Evolutionary conservation across 2,329 filamentous ascomycete species (phyloP).

Genomic region (Didymella pomorum): DNA sequence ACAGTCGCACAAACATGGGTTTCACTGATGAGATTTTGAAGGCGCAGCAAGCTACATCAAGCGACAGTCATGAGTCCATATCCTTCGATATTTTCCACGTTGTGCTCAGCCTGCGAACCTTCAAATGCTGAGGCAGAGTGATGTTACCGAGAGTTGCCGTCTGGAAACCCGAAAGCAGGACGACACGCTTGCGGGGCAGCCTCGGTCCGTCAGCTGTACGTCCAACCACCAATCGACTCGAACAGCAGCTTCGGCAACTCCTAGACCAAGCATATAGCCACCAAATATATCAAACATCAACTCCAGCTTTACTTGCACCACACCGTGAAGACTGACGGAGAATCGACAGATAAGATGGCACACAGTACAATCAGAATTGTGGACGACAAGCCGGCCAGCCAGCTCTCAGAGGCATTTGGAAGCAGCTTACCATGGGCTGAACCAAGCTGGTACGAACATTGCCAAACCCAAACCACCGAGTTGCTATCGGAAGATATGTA

Average conservation of each 20-base stretch:
- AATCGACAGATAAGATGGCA: slow-evolving; percentile 2
- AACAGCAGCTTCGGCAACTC: slow-evolving; percentile 10
- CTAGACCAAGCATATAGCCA: slow-evolving; percentile 6
- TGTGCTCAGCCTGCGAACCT: neutral
- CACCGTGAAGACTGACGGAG: neutral
- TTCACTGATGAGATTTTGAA: neutral
- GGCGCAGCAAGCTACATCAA: neutral
- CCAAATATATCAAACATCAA: neutral
- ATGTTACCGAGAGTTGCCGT: slow-evolving; percentile 15
- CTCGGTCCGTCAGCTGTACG: slow-evolving; percentile 11
- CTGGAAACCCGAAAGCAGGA: neutral
- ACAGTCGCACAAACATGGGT: neutral
- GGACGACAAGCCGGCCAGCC: slow-evolving; percentile 21
- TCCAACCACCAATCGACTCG: slow-evolving; percentile 7
- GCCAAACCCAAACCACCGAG: too few relatives aligned
- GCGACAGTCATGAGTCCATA: neutral
- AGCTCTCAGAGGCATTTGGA: slow-evolving; percentile 30
- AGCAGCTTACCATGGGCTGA: slow-evolving; percentile 45
- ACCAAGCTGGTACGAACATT: slow-evolving; percentile 40
- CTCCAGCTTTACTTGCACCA: neutral
- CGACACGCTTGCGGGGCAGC: slow-evolving; percentile 15
- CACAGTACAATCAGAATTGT: slow-evolving; percentile 18
- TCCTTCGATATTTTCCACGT: too few relatives aligned
- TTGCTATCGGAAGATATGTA: too few relatives aligned
- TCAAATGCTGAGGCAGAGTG: neutral